Evolutionary conservation across 345 rosid genomes (phyloP), one percentile per base, ranked within the genome.

Genomic region (Adansonia digitata): DNA sequence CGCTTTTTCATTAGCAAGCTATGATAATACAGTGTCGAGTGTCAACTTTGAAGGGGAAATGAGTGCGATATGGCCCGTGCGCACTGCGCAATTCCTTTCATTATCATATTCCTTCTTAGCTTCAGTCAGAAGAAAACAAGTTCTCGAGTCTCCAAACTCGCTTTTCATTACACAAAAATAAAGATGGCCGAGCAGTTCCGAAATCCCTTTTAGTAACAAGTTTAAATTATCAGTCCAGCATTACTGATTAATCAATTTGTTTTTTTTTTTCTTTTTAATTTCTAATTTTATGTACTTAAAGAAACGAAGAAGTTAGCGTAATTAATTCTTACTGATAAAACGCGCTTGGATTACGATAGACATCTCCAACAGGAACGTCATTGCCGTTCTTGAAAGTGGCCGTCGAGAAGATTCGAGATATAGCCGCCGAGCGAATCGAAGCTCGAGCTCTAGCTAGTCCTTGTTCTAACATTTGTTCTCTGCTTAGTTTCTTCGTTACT

Each of bases 381-480:
- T 2, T 43, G 69, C 56, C 75, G 74, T 67, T 31, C 31, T 65
- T 76, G 66, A 64, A 3, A 71, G 77, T 77, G 56, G 78, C 67
- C 9, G 83, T 51, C 12, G 80, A 52, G 66, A 37, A 17, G 71
- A 78, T 79, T n/a, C 74, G 80, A 37, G 70, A 39, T 1, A 73
- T 68, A 51, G 83, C 81, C n/a, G 90, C 97, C 51, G 71, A 72
- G 0, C 60, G 82, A 51, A 92, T 92, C 20, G 89, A 85, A 45
- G 87, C 89, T 64, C 97, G 87, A 6, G 97, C 94, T 74, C 83
- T 75, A 7, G 85, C 88, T 1, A 92, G 82, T 84, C 89, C 97
- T 55, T 67, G 73, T 67, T 88, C 91, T 45, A 88, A 48, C 81
- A 71, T 71, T 70, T 70, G 76, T 64, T 75, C 78, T 81, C 81